Evolutionary conservation across 768 basidiomycete species (phyloP), one percentile per base, ranked within the genome.

Genomic region (Kwoniella dendrophila): DNA sequence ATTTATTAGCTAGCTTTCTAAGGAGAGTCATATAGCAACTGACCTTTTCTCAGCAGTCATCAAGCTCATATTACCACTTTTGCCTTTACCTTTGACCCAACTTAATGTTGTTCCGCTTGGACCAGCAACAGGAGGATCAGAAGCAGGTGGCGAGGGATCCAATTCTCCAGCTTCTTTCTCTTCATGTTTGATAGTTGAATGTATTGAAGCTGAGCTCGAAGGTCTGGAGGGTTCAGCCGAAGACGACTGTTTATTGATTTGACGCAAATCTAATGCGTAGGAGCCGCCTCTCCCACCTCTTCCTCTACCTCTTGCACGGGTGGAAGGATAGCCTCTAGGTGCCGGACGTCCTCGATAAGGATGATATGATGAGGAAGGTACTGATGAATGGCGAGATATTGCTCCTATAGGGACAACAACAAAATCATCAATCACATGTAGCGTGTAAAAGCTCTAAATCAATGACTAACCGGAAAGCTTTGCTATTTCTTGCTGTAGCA

Each of bases 401-500:
- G 69, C 68, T 16, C 73, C 73, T 75, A 44, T 2, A 38, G 18
- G 8, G 36, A 18, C 20, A 32, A 16, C 16, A 26, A 26, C 20
- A 41, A 47, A 24, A 10, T 12, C 12, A 16, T 45, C 52, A 1
- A n/a, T n/a, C 22, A 4, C 11, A 29, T 4, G 47, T 48, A 48
- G 45, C 26, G 22, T 40, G n/a, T 30, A 4, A 38, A 26, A 41
- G 5, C 14, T 32, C n/a, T 30, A 12, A 24, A n/a, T 16, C 18
- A 53, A 7, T 51, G 40, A 68, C 72, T 26, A 41, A 76, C 77
- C 75, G 40, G 75, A 73, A 8, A 78, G 57, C 51, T 75, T 77
- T 40, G 77, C 77, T 34, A 78, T 78, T 59, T 78, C 77, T 24
- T 72, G 72, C 55, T 75, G 69, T 4, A 78, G 48, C 2, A 73